Percentiles rank a stretch among this genome's conserved stretches.
Evolutionary conservation across 345 rosid species (phyloP).

Genomic region (Dipteronia sinensis): DNA sequence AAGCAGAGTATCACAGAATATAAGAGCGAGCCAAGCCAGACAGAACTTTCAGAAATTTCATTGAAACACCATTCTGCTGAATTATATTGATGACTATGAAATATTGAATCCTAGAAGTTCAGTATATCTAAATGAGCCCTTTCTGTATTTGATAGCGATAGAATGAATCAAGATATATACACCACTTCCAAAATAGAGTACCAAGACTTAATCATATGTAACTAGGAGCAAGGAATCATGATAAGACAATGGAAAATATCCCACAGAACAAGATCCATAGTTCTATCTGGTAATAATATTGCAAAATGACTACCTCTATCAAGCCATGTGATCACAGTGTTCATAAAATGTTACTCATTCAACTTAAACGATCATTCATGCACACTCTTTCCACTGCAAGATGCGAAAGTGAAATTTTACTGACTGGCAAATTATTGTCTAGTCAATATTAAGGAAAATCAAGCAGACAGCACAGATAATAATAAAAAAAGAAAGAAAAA

Average conservation of each 20-base stretch:
- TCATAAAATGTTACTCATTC: background rate
- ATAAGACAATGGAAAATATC: background rate
- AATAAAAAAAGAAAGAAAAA: background rate
- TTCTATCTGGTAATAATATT: background rate
- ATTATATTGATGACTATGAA: background rate
- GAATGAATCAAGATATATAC: background rate
- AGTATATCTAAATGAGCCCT: background rate
- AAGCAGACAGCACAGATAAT: background rate
- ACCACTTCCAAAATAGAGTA: background rate
- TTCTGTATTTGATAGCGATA: background rate
- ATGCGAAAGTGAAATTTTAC: background rate
- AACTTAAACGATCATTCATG: background rate
- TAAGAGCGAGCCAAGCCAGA: background rate
- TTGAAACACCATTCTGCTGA: background rate
- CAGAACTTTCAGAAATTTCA: background rate
- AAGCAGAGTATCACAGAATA: background rate
- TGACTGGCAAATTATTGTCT: background rate
- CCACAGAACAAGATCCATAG: background rate
- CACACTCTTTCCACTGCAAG: background rate
- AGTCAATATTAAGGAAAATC: background rate
- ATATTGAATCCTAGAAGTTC: background rate
- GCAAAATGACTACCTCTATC: background rate
- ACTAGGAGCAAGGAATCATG: constrained; percentile 1
- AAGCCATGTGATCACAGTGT: background rate
- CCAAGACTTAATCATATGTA: background rate